Conservation (phyloP, 2,329 filamentous ascomycete genomes). For the Ceratocystis albifundus region DNA sequence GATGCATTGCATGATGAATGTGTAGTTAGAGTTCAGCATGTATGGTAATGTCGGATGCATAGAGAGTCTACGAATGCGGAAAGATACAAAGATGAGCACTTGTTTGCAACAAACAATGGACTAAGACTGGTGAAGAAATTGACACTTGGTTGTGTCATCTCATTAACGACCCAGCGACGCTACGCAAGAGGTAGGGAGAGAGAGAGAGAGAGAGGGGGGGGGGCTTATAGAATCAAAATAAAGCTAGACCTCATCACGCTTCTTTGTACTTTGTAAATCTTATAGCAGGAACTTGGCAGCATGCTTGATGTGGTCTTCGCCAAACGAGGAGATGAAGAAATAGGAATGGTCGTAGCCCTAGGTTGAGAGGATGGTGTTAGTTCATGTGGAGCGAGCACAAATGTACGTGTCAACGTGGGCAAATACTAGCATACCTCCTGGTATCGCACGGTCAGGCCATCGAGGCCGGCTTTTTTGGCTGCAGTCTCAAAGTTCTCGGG, state of each 20-base stretch:
- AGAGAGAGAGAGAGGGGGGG: no score
- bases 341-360: slow-evolving; percentile 93
- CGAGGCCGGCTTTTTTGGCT: slow-evolving; percentile 61
- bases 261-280: neutral
- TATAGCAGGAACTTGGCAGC: slow-evolving; percentile 66
- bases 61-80: neutral
- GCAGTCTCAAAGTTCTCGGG: slow-evolving; percentile 85
- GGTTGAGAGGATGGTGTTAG: slow-evolving; percentile 8
- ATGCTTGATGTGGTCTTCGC: slow-evolving; percentile 80
- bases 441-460: slow-evolving; percentile 66
- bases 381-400: neutral
- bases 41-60: neutral
- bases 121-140: no score
- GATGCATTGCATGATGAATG: neutral
- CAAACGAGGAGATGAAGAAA: slow-evolving; percentile 87
- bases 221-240: slow-evolving; percentile 3
- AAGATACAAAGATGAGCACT: neutral
- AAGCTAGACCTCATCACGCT: neutral
- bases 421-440: slow-evolving; percentile 47
- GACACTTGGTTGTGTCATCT: neutral
- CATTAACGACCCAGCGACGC: neutral
- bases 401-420: neutral
- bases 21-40: neutral
- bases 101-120: no score
- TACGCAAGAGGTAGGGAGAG: no score